These are phyloP conservation scores for Trichoderma atroviride DNA, from an alignment of 2,329 filamentous ascomycete genomes.

Conservation along the genomic window DNA sequence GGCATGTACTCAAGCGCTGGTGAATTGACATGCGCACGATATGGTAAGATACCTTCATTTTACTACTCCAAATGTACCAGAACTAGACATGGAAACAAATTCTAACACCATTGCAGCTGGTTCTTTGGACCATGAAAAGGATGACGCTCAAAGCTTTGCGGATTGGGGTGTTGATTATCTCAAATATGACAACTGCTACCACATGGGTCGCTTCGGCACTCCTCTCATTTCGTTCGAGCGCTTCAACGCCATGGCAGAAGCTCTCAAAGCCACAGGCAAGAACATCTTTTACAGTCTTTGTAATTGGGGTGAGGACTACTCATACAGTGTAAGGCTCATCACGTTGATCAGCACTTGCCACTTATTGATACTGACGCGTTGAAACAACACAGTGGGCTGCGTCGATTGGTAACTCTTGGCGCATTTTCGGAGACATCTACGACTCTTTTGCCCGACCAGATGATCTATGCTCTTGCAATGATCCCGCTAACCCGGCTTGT, in stretches of 20 bases:
- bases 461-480: constrained; percentile 22
- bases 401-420: constrained; percentile 37
- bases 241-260: constrained; percentile 37
- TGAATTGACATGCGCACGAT: constrained; percentile 50
- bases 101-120: constrained; percentile 40
- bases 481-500: constrained; percentile 24
- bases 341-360: neutral
- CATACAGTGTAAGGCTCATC: constrained; percentile 10
- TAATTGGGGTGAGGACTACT: constrained; percentile 38
- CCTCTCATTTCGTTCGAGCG: constrained; percentile 25
- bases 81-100: constrained; percentile 22
- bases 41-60: constrained; percentile 7
- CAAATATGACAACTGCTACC: constrained; percentile 55
- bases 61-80: neutral
- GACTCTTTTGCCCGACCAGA: constrained; percentile 36
- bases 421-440: constrained; percentile 42
- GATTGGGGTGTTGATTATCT: constrained; percentile 57
- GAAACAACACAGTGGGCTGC: constrained; percentile 12
- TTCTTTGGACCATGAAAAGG: constrained; percentile 53
- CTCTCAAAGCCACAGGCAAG: constrained; percentile 38
- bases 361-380: neutral
- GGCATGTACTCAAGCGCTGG: constrained; percentile 49
- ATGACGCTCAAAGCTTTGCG: constrained; percentile 56
- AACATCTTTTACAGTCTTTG: constrained; percentile 41
- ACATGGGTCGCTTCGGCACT: constrained; percentile 24